These are phyloP conservation scores for Trichoderma hamatum DNA, from an alignment of 2,329 filamentous ascomycete species.

Conservation along the genomic window DNA sequence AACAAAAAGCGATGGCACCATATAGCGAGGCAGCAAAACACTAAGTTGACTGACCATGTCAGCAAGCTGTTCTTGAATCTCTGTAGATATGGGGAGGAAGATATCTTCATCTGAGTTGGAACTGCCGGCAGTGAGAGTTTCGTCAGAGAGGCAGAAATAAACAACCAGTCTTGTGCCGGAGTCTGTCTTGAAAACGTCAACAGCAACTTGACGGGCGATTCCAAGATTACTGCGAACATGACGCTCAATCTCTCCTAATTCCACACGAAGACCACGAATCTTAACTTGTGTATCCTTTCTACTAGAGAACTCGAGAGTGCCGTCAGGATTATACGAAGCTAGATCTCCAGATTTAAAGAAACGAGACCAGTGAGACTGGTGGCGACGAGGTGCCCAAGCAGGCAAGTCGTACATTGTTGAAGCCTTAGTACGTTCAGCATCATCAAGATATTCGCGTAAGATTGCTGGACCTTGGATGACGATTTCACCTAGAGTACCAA, in stretches of 20 bases:
- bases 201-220: slow-evolving; percentile 19
- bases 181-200: slow-evolving; percentile 15
- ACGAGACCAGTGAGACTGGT: slow-evolving; percentile 26
- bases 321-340: slow-evolving; percentile 45
- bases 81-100: slow-evolving; percentile 26
- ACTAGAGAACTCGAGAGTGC: slow-evolving; percentile 48
- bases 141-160: slow-evolving; percentile 19
- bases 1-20: slow-evolving; percentile 31
- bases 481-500: slow-evolving; percentile 38
- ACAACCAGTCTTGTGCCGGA: neutral
- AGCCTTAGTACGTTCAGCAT: slow-evolving; percentile 43
- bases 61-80: slow-evolving; percentile 23
- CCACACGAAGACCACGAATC: slow-evolving; percentile 57
- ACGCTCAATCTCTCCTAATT: slow-evolving; percentile 40
- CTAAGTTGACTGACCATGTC: slow-evolving; percentile 14
- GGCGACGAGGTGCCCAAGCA: slow-evolving; percentile 11
- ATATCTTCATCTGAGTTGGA: slow-evolving; percentile 8
- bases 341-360: slow-evolving; percentile 53
- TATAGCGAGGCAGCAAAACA: slow-evolving; percentile 27
- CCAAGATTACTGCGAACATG: slow-evolving; percentile 11
- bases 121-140: neutral
- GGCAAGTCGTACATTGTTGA: slow-evolving; percentile 41
- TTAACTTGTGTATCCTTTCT: slow-evolving; percentile 61
- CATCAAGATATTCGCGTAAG: slow-evolving; percentile 52
- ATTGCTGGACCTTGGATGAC: slow-evolving; percentile 49